Evolutionary conservation across 1,284 basidiomycete genomes (phyloP).

Genomic region (Rhodotorula glutinis): DNA sequence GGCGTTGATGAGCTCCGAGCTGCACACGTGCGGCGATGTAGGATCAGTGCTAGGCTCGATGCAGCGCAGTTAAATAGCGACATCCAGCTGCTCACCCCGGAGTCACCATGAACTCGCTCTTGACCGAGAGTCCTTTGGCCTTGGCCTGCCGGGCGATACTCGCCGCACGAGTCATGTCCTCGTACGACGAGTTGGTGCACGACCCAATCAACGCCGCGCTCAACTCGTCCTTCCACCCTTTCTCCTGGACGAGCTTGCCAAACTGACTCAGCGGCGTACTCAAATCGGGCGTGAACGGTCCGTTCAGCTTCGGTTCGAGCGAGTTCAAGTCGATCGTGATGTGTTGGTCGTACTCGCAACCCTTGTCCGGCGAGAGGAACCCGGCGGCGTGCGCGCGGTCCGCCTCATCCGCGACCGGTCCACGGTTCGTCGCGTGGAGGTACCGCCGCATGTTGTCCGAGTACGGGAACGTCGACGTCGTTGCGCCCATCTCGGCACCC

Average conservation of each 20-base stretch:
- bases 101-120: slow-evolving; percentile 94
- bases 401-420: slow-evolving; percentile 81
- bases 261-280: slow-evolving; percentile 95
- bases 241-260: slow-evolving; percentile 70
- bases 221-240: slow-evolving; percentile 88
- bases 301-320: slow-evolving; percentile 93
- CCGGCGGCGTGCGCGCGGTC: slow-evolving; percentile 75
- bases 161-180: slow-evolving; percentile 71
- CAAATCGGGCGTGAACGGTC: slow-evolving; percentile 96
- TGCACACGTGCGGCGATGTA: background rate
- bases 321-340: slow-evolving; percentile 91
- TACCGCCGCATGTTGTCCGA: slow-evolving; percentile 81
- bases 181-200: slow-evolving; percentile 94
- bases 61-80: background rate
- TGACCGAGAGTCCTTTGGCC: slow-evolving; percentile 71
- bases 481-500: slow-evolving; percentile 99
- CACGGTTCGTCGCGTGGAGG: slow-evolving; percentile 82
- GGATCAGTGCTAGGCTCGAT: background rate
- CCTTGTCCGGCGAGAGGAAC: slow-evolving; percentile 78
- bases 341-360: slow-evolving; percentile 89
- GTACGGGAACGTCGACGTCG: slow-evolving; percentile 96
- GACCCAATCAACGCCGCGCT: slow-evolving; percentile 92
- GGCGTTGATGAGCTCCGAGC: slow-evolving; percentile 94
- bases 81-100: slow-evolving; percentile 56
- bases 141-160: slow-evolving; percentile 88